Evolutionary conservation across 306 rosid species (phyloP), one percentile per base, ranked within the genome.

Genomic region (Cicer chorassanicum): DNA sequence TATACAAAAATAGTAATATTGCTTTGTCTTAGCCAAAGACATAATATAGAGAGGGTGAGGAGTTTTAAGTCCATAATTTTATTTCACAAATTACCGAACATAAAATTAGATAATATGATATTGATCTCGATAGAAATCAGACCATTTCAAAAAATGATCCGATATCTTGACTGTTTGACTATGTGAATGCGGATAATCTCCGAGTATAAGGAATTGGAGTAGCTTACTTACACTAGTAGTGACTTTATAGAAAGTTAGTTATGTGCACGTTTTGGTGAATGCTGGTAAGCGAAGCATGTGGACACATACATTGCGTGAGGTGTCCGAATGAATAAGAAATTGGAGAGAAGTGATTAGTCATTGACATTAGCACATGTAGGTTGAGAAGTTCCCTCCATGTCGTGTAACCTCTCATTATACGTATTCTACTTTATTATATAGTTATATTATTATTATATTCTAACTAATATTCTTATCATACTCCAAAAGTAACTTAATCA

Each of bases 201-300:
- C 0, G 0, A 29, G 0, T 4, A 1, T 0, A 29, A 29, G 0
- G 0, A 29, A 29, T 29, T 29, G 36, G 5, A 29, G 36, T 29
- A 29, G 36, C 36, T 29, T 29, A 29, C 5, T 29, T 29, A 29
- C 36, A 29, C 36, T 29, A 4, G 36, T 29, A 9, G 43, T 6
- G 3, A 6, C 1, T 60, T 63, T 60, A 72, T 61, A 19, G 29
- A 81, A 84, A 88, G 91, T 82, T 82, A 82, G 90, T 83, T 84
- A 88, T 79, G 89, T 87, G 86, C 90, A 88, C 92, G 90, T 88
- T 87, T 84, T 80, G 84, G 84, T 76, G 89, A 87, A 80, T 76
- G 83, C 62, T 53, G 79, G 84, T 76, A 77, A 84, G 85, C 75
- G 10, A 78, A 76, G 84, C 81, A 84, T 82, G 86, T 78, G 89